Evolutionary conservation across 202 grass and related monocot genomes (phyloP), one percentile per base, ranked within the genome.

Genomic region (Digitaria exilis): DNA sequence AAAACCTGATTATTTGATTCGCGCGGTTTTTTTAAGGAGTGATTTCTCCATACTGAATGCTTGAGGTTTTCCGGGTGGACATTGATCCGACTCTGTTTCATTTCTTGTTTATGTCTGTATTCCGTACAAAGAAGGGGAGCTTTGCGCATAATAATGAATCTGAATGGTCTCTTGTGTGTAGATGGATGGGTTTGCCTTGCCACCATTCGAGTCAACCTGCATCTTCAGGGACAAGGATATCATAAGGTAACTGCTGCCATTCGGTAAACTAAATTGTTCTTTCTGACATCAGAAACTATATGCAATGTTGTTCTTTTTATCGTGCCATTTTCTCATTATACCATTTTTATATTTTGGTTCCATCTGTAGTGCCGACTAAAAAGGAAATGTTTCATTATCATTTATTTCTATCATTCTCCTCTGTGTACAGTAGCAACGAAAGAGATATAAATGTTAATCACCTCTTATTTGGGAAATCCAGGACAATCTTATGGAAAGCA

Each of bases 191-290:
- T 95, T 93, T 81, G 75, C 51, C 50, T 45, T 98, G 66, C 96
- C 96, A 11, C 80, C 89, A 29, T 93, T 82, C 51, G 89, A 93
- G 82, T 90, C 92, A 3, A 93, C 83, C 44, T 77, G 89, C 69
- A 93, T 98, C 73, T 98, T 98, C 89, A 90, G 80, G 76, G 89
- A 98, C 46, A 95, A 90, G 51, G 96, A 98, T 79, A 78, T 91
- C 44, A 55, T 98, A 75, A 95, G 92, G 96, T 98, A 89, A 54
- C 45, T 56, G 65, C 81, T 82, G 12, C 57, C 46, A 62, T 32
- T 78, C 77, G 19, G 72, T 77, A 25, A 75, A 72, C 14, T 31
- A 51, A 21, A 24, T 69, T 48, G 9, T 65, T 50, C 43, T 77
- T 61, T 67, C 18, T n/a, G 19, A 57, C 62, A 35, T 58, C 41